phyloP scores from a whole-genome alignment of 495 filamentous ascomycete genomes.

The Annulohypoxylon bovei region DNA sequence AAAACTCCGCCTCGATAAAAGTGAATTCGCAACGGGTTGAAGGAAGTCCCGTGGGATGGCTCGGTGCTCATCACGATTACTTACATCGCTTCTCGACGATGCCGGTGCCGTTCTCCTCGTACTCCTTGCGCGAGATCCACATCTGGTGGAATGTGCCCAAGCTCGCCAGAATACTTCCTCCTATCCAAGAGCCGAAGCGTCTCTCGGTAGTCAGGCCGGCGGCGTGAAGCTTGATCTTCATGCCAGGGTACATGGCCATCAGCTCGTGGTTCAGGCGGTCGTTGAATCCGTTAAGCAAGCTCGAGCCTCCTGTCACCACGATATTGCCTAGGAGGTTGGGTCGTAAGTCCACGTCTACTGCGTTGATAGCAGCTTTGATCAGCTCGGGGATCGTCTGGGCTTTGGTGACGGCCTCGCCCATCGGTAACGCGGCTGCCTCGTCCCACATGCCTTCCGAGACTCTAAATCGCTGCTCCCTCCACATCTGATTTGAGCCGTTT shows the following conservation, averaged over 20 bases:
- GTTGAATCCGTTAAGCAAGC: constrained; percentile 85
- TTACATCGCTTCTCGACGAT: constrained; percentile 85
- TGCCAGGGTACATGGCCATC: constrained; percentile 77
- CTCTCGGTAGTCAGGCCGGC: constrained; percentile 87
- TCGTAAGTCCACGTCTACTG: constrained; percentile 89
- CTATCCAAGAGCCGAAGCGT: constrained; percentile 92
- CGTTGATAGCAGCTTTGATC: constrained; percentile 77
- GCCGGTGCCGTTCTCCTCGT: constrained; percentile 75
- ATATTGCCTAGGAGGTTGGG: constrained; percentile 84
- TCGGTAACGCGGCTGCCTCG: constrained; percentile 69
- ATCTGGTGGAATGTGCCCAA: constrained; percentile 99
- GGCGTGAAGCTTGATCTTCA: constrained; percentile 83
- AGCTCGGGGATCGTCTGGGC: constrained; percentile 81
- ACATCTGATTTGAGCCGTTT: constrained; percentile 93
- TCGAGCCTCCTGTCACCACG: constrained; percentile 90
- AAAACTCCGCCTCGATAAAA: constrained; percentile 14
- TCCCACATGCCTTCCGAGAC: constrained; percentile 91
- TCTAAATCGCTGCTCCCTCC: constrained; percentile 83
- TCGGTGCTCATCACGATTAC: constrained; percentile 47
- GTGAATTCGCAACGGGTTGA: not conserved
- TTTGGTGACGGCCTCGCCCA: constrained; percentile 56
- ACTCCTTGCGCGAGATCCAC: constrained; percentile 93
- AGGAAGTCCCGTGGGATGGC: not conserved
- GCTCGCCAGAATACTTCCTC: constrained; percentile 94
- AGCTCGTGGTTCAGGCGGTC: constrained; percentile 89